Percentiles rank a stretch among this genome's conserved stretches.
Evolutionary conservation across 2,329 filamentous ascomycete species (phyloP).

Genomic region (Pestalotiopsis sp.): DNA sequence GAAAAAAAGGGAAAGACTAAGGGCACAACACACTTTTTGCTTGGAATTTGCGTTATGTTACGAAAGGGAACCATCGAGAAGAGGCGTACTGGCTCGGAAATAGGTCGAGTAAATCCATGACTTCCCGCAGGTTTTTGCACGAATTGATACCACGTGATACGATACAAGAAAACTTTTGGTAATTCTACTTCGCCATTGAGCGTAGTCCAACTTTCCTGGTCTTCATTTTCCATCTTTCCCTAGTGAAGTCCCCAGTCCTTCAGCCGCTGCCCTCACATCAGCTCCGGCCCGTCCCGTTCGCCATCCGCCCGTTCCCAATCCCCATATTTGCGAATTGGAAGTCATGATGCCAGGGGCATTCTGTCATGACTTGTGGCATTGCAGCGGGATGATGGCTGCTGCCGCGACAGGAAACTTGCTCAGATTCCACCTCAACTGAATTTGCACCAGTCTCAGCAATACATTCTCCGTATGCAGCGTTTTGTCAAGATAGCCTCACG

Average conservation of each 20-base stretch:
- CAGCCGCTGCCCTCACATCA: background rate
- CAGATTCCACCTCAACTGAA: too few species aligned
- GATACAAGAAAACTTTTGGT: background rate
- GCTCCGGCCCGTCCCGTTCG: background rate
- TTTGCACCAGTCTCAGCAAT: too few species aligned
- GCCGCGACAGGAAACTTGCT: too few species aligned
- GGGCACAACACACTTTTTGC: conserved; percentile 15
- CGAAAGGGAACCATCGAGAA: conserved; percentile 22
- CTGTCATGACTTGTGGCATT: too few species aligned
- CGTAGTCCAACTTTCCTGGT: background rate
- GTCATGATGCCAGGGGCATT: too few species aligned
- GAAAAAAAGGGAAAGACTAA: conserved; percentile 10
- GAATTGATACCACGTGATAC: conserved; percentile 10
- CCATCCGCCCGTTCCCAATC: background rate
- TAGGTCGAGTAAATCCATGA: conserved; percentile 33
- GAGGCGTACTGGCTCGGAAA: conserved; percentile 35
- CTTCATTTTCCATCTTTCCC: background rate
- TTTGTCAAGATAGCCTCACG: too few species aligned
- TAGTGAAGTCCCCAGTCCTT: background rate
- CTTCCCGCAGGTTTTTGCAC: conserved; percentile 5
- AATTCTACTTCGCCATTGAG: background rate
- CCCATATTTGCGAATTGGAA: too few species aligned
- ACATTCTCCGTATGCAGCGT: too few species aligned
- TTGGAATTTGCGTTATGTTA: conserved; percentile 18
- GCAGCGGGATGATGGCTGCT: too few species aligned